Conservation (phyloP, 2,329 filamentous ascomycete species). For the Clarireedia paspali region DNA sequence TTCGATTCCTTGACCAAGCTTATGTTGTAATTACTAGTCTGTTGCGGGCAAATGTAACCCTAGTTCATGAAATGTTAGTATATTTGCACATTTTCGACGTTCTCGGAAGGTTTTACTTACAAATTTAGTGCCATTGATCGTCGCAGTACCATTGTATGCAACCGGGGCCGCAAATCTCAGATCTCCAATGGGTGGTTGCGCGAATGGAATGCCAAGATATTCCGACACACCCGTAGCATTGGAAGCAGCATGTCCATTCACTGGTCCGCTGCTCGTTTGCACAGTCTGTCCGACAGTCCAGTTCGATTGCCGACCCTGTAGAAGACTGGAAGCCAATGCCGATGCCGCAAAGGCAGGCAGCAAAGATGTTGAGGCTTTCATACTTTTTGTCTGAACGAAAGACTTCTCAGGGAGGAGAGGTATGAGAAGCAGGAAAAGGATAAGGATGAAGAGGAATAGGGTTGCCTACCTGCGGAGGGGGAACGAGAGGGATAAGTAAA, state of each 20-base stretch:
- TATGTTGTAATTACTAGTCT: neutral
- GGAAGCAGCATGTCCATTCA: constrained; percentile 21
- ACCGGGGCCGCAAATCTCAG: constrained; percentile 29
- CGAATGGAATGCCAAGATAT: constrained; percentile 36
- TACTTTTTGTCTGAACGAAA: neutral
- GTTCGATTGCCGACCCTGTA: constrained; percentile 10
- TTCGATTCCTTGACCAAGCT: neutral
- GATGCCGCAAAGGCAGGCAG: neutral
- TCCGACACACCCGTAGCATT: constrained; percentile 21
- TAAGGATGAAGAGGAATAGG: neutral
- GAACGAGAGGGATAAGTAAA: neutral
- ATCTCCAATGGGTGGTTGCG: constrained; percentile 32
- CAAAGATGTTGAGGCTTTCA: constrained; percentile 2
- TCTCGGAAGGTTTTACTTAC: constrained; percentile 18
- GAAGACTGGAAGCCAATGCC: neutral
- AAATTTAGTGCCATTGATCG: constrained; percentile 20
- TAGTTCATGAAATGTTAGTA: constrained; percentile 15
- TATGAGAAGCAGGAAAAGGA: neutral
- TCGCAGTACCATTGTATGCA: constrained; percentile 13
- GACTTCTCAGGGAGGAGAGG: neutral
- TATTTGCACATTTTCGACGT: constrained; percentile 3
- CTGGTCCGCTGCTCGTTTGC: constrained; percentile 23
- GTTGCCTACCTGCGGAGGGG: neutral
- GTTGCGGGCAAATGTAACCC: constrained; percentile 6
- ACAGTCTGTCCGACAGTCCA: constrained; percentile 26